These are phyloP conservation scores for Carex littledalei DNA, from an alignment of 176 grass and related monocot genomes.

Conservation along the genomic window DNA sequence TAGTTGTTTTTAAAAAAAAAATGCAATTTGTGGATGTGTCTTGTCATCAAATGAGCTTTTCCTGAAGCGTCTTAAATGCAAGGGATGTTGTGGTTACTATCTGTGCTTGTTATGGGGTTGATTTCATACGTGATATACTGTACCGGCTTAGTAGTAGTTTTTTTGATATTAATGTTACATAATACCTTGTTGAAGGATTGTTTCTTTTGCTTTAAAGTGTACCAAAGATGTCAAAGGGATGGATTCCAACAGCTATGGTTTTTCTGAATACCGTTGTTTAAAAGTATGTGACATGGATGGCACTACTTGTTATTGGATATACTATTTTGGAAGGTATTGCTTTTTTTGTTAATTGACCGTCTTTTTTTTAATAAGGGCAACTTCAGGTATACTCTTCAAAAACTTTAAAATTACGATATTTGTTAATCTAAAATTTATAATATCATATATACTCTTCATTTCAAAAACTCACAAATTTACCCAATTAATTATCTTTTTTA, in stretches of 20 bases:
- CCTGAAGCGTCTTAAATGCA: not conserved
- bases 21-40: not conserved
- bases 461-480: too few relatives aligned
- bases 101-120: not conserved
- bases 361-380: not conserved
- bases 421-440: too few relatives aligned
- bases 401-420: too few relatives aligned
- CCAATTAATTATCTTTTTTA: too few relatives aligned
- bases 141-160: not conserved
- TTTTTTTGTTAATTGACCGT: not conserved
- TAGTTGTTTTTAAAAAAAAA: not conserved
- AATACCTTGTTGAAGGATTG: not conserved
- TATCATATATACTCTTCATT: too few relatives aligned
- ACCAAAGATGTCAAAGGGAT: not conserved
- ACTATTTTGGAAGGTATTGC: not conserved
- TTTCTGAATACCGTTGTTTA: not conserved
- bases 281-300: not conserved
- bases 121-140: not conserved
- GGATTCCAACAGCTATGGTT: not conserved
- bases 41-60: conserved; percentile 1
- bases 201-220: not conserved
- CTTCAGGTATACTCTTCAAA: too few relatives aligned
- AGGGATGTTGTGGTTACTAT: not conserved
- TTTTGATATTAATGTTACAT: not conserved
- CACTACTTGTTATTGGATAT: not conserved